Evolutionary conservation across 2,329 filamentous ascomycete species (phyloP), one percentile per base, ranked within the genome.

Genomic region (Pezizomycotina sp.): DNA sequence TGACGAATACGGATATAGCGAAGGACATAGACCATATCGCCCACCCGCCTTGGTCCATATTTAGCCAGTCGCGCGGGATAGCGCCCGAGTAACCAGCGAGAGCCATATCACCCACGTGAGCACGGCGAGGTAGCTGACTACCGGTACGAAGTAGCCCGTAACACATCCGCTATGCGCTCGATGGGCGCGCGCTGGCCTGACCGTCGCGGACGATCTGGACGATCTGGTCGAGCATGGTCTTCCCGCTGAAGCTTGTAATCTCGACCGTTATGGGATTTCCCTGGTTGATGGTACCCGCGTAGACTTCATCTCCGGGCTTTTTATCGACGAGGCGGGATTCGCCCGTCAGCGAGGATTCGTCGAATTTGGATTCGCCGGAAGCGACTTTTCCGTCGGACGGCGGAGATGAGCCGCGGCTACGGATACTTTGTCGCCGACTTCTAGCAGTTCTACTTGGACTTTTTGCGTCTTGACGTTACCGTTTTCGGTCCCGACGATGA

Each of bases 331-430:
- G 67, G 5, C 67, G 65, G 9, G 77, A 77, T 57, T 84, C 78
- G 34, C 78, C 78, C 2, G 86, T 93, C 42, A 95, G 63, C 43
- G 82, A 91, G 7, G 82, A 84, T 55, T 95, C 86, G 52, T 93
- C 82, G 51, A 93, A 92, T 31, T 62, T 66, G 27, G 70, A 71
- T 31, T 71, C 64, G 3, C 70, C 74, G 43, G 66, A 56, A 43
- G 71, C 59, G 45, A 92, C 51, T 3, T 58, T 53, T 5, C 84
- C 84, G 53, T 93, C 86, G 4, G 77, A 81, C 1, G 86, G 79
- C 0, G 86, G 86, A 1, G 83, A 92, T 1, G 71, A 68, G 2
- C 86, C 86, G 41, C 84, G 72, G 73, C 69, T 2, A 95, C 68
- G 33, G 73, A 70, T 27, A 93, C 77, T 0, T 66, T 56, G 48